Conservation (phyloP, 257 asterid species). For the Solanum chmielewskii region DNA sequence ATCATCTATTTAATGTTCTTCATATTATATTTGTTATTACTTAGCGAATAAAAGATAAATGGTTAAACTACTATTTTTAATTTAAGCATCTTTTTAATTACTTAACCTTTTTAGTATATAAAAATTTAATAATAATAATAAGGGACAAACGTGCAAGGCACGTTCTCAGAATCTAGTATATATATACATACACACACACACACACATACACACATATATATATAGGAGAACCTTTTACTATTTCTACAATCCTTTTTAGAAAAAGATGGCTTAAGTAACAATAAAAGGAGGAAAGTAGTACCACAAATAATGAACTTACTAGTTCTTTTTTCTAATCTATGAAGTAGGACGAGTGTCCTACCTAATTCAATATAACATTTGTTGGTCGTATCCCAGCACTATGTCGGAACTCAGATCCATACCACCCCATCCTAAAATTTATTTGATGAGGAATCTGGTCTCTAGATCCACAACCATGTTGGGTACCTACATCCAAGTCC, state of each 20-base stretch:
- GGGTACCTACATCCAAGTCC: background rate
- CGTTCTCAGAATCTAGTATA: no score
- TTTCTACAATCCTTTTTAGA: background rate
- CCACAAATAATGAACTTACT: background rate
- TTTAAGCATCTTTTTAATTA: no score
- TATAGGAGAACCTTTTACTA: background rate
- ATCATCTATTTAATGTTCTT: no score
- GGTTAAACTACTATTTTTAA: no score
- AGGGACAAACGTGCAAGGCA: no score
- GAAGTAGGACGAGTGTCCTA: background rate
- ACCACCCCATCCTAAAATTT: background rate
- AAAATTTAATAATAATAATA: no score
- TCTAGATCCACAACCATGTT: background rate
- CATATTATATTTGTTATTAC: no score
- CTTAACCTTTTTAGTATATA: no score
- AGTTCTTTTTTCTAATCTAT: background rate
- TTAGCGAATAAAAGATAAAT: no score
- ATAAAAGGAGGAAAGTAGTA: background rate
- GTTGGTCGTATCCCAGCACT: background rate
- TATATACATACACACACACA: no score
- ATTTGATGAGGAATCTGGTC: background rate
- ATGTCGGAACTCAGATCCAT: background rate
- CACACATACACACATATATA: no score
- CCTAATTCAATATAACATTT: background rate
- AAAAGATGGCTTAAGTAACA: background rate